A percentile compares a stretch with the other conserved stretches of the same genome.
Evolutionary conservation across 345 rosid genomes (phyloP).

Genomic region (Dipteronia sinensis): DNA sequence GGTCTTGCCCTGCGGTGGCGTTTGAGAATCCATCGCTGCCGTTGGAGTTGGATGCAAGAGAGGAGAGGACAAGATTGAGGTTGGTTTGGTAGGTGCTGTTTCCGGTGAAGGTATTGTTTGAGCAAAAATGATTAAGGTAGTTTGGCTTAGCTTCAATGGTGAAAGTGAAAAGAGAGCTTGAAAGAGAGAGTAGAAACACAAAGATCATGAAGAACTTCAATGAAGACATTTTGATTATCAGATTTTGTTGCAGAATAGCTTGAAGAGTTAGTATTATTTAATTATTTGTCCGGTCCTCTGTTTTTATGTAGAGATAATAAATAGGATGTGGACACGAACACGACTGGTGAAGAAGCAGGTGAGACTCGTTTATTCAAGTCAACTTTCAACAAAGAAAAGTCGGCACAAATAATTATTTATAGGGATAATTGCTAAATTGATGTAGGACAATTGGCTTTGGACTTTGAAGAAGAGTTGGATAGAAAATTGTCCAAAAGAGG

Average conservation of each 20-base stretch:
- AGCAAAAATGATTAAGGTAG: not conserved
- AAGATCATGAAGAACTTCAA: not conserved
- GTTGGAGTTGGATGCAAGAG: constrained; percentile 33
- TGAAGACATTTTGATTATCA: not conserved
- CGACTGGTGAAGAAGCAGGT: no score
- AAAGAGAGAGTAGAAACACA: not conserved
- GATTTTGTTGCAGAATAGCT: not conserved
- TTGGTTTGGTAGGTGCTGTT: constrained; percentile 46
- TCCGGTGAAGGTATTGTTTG: constrained; percentile 26
- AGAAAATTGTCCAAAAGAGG: no score
- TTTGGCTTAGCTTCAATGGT: not conserved
- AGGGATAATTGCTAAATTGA: no score
- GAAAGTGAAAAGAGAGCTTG: not conserved
- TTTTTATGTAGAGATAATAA: no score
- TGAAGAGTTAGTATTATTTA: not conserved
- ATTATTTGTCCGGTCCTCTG: no score
- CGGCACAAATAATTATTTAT: no score
- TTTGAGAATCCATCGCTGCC: constrained; percentile 38
- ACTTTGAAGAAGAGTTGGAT: no score
- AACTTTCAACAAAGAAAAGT: no score
- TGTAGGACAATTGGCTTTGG: no score
- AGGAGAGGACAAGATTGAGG: constrained; percentile 38
- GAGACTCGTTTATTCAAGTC: no score
- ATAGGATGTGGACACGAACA: no score
- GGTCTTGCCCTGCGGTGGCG: constrained; percentile 33